Percentiles rank a stretch among this genome's conserved stretches.
Conservation (phyloP, 176 grass and related monocot genomes). For the Juncus effusus region DNA sequence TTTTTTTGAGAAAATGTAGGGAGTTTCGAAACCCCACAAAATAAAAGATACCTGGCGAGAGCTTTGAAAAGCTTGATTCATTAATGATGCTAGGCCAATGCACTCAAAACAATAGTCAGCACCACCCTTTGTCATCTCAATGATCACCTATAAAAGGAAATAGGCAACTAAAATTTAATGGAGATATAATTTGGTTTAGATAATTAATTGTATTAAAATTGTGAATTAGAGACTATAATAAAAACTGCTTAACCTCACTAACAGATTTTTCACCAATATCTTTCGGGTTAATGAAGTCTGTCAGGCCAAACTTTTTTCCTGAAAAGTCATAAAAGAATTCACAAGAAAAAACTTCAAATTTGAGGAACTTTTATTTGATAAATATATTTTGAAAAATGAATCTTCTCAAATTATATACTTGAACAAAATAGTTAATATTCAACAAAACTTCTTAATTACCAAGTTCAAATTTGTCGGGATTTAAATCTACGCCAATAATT, state of each 20-base stretch:
- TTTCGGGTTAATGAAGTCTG: conserved; percentile 70
- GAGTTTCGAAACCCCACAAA: no score
- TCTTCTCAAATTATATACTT: conserved; percentile 2
- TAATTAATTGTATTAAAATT: background rate
- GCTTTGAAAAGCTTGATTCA: conserved; percentile 63
- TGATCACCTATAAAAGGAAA: conserved; percentile 41
- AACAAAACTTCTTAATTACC: conserved; percentile 26
- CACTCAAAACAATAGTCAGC: conserved; percentile 85
- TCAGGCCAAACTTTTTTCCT: conserved; percentile 77
- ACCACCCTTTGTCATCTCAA: conserved; percentile 70
- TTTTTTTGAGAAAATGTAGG: no score
- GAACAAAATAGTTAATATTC: background rate
- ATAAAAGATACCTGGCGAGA: conserved; percentile 39
- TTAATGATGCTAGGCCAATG: conserved; percentile 62
- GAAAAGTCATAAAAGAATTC: conserved; percentile 10
- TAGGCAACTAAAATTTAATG: no score
- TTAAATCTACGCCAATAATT: conserved; percentile 81
- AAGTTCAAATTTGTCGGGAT: conserved; percentile 62
- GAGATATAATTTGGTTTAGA: no score
- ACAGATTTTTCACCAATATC: conserved; percentile 53
- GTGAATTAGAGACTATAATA: background rate
- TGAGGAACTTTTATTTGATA: background rate
- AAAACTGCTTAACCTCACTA: conserved; percentile 40
- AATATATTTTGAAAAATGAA: background rate
- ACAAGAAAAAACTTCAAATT: background rate